Percentiles rank a stretch among this genome's conserved stretches.
phyloP scores from a whole-genome alignment of 768 basidiomycete genomes.

The Phylloporus arenicola region DNA sequence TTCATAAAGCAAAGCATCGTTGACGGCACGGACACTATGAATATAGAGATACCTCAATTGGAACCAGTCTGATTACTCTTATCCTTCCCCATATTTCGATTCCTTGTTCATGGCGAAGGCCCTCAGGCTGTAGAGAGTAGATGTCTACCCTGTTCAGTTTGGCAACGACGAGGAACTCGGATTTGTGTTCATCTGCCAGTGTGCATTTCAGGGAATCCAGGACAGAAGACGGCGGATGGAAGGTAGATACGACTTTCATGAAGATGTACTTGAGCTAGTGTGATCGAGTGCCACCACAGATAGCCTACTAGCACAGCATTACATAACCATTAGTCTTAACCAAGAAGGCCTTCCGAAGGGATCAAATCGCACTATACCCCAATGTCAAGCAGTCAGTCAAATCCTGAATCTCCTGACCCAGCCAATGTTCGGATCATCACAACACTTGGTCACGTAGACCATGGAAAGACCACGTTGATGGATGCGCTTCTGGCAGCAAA shows the following conservation, averaged over 20 bases:
- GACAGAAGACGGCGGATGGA: slow-evolving; percentile 72
- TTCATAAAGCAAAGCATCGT: too few relatives aligned
- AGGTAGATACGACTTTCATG: slow-evolving; percentile 61
- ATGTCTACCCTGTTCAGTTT: slow-evolving; percentile 65
- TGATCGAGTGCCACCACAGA: too few relatives aligned
- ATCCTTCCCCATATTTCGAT: slow-evolving; percentile 69
- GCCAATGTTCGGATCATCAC: slow-evolving; percentile 71
- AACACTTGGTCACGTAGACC: slow-evolving; percentile 87
- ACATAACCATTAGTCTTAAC: too few relatives aligned
- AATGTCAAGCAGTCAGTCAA: slow-evolving; percentile 20
- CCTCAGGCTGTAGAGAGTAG: slow-evolving; percentile 57
- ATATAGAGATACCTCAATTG: slow-evolving; percentile 42
- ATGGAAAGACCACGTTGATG: slow-evolving; percentile 95
- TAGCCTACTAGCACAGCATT: too few relatives aligned
- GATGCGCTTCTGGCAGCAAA: slow-evolving; percentile 94
- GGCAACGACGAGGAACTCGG: slow-evolving; percentile 64
- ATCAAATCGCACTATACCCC: slow-evolving; percentile 1
- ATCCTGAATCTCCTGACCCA: slow-evolving; percentile 26
- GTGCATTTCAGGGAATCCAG: slow-evolving; percentile 62
- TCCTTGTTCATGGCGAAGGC: slow-evolving; percentile 53
- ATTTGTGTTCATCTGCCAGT: slow-evolving; percentile 42
- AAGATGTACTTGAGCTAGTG: neutral
- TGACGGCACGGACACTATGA: neutral
- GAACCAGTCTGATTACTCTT: slow-evolving; percentile 49
- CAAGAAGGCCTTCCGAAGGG: too few relatives aligned